A percentile compares a stretch with the other conserved stretches of the same genome.
These are phyloP conservation scores for Pseudotsuga menziesii DNA, from an alignment of 75 land plant species.

Conservation along the genomic window DNA sequence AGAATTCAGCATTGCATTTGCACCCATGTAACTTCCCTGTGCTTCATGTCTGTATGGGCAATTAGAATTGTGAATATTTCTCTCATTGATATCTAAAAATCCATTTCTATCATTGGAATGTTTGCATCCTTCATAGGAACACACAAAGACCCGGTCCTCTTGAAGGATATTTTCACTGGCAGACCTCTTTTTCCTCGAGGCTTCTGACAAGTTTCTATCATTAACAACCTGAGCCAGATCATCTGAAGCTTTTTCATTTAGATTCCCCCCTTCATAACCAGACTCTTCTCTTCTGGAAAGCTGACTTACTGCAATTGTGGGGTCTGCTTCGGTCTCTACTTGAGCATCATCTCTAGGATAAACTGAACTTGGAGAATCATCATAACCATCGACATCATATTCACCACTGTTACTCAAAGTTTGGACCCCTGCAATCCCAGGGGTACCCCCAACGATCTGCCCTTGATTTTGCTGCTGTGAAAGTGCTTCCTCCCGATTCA, in stretches of 20 bases:
- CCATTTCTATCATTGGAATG: conserved; percentile 31
- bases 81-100: conserved; percentile 19
- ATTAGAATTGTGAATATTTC: conserved; percentile 25
- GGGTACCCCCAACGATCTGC: conserved; percentile 7
- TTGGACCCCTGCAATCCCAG: conserved; percentile 5
- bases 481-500: conserved; percentile 35
- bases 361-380: conserved; percentile 18
- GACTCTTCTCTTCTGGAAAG: background rate
- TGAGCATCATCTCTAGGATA: conserved; percentile 20
- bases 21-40: conserved; percentile 1
- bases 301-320: conserved; percentile 11
- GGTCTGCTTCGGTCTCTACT: conserved; percentile 19
- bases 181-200: conserved; percentile 9
- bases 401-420: conserved; percentile 20
- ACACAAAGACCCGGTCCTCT: conserved; percentile 26
- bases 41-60: conserved; percentile 26
- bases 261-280: conserved; percentile 2
- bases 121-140: conserved; percentile 25
- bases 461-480: conserved; percentile 22
- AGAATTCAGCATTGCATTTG: background rate
- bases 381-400: conserved; percentile 37
- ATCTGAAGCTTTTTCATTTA: conserved; percentile 13
- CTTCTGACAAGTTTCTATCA: background rate
- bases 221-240: conserved; percentile 8
- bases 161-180: conserved; percentile 10